phyloP scores from a whole-genome alignment of 2,329 filamentous ascomycete genomes.

The Botrytis medusae region DNA sequence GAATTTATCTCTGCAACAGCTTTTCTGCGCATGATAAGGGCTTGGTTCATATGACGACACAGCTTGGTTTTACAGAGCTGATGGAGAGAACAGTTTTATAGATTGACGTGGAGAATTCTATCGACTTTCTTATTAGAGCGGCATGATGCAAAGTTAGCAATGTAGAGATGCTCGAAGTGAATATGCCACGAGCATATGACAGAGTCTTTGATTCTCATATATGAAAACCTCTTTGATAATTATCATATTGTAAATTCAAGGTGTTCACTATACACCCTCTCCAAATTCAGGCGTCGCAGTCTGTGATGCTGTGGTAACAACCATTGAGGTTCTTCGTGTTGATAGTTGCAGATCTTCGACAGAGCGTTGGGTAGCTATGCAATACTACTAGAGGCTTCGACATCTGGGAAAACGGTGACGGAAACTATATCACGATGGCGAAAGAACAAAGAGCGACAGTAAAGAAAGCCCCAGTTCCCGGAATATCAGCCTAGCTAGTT shows the following conservation, averaged over 20 bases:
- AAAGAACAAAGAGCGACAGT: neutral
- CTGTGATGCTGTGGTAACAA: neutral
- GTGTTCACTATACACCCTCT: fast-evolving
- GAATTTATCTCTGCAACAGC: neutral
- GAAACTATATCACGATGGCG: neutral
- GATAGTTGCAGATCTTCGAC: neutral
- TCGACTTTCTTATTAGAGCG: neutral
- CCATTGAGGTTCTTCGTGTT: neutral
- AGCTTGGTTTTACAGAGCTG: neutral
- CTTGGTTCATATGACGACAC: neutral
- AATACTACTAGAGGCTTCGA: neutral
- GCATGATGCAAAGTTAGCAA: fast-evolving
- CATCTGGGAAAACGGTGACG: neutral
- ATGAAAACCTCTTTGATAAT: neutral
- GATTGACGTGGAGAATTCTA: neutral
- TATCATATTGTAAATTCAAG: neutral
- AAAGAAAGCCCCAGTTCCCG: neutral
- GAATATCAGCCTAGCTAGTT: neutral
- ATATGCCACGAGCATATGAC: neutral
- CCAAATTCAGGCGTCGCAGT: fast-evolving
- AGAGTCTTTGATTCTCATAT: neutral
- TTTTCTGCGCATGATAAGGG: fast-evolving
- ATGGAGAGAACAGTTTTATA: fast-evolving
- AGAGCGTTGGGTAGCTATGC: neutral
- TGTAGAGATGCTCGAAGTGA: neutral